Conservation (phyloP, 306 rosid species). For the Fragaria nilgerrensis region DNA sequence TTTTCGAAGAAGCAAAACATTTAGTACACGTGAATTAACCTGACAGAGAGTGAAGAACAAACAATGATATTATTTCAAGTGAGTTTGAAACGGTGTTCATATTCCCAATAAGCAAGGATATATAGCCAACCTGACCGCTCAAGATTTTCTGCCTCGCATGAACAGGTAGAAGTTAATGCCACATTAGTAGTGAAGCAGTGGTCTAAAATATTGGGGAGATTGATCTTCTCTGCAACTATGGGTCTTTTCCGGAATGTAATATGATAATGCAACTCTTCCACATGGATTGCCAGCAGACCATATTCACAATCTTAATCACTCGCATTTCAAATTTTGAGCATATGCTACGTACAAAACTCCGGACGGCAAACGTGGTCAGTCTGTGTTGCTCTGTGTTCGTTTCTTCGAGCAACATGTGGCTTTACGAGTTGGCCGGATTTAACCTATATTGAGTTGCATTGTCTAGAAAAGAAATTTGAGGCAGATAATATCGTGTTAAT, state of each 20-base stretch:
- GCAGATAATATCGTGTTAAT: neutral
- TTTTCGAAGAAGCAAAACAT: neutral
- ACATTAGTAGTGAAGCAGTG: neutral
- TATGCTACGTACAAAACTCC: neutral
- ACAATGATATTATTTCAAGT: neutral
- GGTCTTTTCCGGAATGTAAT: neutral
- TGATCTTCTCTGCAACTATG: neutral
- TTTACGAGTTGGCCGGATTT: neutral
- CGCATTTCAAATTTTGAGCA: neutral
- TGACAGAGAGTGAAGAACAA: neutral
- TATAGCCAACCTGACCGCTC: neutral
- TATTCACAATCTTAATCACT: neutral
- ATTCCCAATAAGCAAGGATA: constrained; percentile 2
- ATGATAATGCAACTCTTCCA: constrained; percentile 15
- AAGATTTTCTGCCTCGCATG: neutral
- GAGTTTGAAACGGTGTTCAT: neutral
- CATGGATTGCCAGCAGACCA: constrained; percentile 23
- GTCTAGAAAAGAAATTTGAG: neutral
- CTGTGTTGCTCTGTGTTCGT: neutral
- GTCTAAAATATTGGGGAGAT: neutral
- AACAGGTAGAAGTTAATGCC: constrained; percentile 12
- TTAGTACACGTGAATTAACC: constrained; percentile 1
- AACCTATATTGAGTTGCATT: neutral
- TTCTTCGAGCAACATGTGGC: neutral
- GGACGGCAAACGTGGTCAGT: constrained; percentile 4